Evolutionary conservation across 257 asterid species (phyloP), one percentile per base, ranked within the genome.

Genomic region (Gynochthodes officinalis): DNA sequence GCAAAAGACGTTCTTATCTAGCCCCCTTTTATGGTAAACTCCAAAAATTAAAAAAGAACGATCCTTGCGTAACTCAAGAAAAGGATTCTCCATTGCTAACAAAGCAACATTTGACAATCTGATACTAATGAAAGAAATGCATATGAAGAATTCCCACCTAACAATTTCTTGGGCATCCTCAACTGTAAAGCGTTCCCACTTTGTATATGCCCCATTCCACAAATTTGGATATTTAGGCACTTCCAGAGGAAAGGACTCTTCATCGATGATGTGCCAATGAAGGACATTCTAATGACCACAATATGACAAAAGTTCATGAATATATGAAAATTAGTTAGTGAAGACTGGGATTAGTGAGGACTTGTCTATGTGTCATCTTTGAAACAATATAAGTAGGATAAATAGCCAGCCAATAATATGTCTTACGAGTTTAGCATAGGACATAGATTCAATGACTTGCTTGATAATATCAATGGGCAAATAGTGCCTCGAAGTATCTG

Each of bases 231-330:
- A 93, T 33, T 86, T 76, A 63, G 98, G 98, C 69, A 93, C 89
- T 85, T 93, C 98, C 52, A 93, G 88, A 74, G 98, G 98, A 86
- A 93, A 93, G 52, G 98, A 90, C 83, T 93, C 90, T 89, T 90
- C 97, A 74, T 93, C 98, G 78, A 93, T 87, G 77, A 93, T 89
- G 86, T 93, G 98, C 98, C 98, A 93, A 72, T 93, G 98, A 76
- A 93, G 89, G 79, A 93, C 95, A 82, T 93, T 93, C 98, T 90
- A 88, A 88, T 76, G 84, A 89, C 83, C 69, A 80, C 83, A 83
- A 90, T 72, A 64, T 39, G 49, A n/a, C 30, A 70, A 78, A 21
- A 85, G 77, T 50, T 62, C 77, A 80, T 71, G 72, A 32, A 42
- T 4, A 27, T 7, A 25, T 64, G 43, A 37, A 67, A 70, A 66